Percentiles rank a stretch among this genome's conserved stretches.
phyloP scores from a whole-genome alignment of 179 eudicot species.

The Silene noctiflora region DNA sequence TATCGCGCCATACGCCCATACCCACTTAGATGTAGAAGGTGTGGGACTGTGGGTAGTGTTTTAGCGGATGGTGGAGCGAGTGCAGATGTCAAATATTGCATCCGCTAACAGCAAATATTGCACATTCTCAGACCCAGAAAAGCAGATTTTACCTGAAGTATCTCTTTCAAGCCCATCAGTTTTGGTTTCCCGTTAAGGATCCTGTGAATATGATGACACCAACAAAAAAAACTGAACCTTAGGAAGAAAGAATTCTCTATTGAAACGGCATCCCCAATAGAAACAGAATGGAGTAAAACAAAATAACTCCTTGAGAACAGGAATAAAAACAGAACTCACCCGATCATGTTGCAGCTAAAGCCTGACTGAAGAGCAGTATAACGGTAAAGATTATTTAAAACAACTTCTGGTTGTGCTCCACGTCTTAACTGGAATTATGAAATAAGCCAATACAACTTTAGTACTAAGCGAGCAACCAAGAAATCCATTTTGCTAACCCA shows the following conservation, averaged over 20 bases:
- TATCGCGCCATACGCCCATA: not conserved
- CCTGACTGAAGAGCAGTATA: slow-evolving; percentile 83
- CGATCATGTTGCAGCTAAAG: slow-evolving; percentile 99
- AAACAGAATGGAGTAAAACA: not conserved
- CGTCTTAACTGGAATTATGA: slow-evolving; percentile 68
- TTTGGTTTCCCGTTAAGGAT: slow-evolving; percentile 89
- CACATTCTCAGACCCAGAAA: not conserved
- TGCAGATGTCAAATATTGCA: not conserved
- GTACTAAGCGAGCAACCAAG: not conserved
- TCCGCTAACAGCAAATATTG: not conserved
- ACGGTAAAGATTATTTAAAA: slow-evolving; percentile 86
- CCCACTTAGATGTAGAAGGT: not conserved
- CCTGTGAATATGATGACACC: slow-evolving; percentile 35
- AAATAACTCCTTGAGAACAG: not conserved
- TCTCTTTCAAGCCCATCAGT: slow-evolving; percentile 81
- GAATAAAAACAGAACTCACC: slow-evolving; percentile 48
- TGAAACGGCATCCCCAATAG: not conserved
- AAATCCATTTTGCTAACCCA: not conserved
- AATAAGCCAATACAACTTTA: not conserved
- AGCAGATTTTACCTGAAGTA: slow-evolving; percentile 62
- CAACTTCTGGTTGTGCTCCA: slow-evolving; percentile 82
- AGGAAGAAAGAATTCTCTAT: not conserved
- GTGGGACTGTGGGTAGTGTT: not conserved
- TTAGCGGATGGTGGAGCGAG: no score
- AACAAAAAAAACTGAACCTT: not conserved